Base-by-base conservation (phyloP, 2,329 filamentous ascomycete genomes). In the Fusarium guadeloupense region DNA sequence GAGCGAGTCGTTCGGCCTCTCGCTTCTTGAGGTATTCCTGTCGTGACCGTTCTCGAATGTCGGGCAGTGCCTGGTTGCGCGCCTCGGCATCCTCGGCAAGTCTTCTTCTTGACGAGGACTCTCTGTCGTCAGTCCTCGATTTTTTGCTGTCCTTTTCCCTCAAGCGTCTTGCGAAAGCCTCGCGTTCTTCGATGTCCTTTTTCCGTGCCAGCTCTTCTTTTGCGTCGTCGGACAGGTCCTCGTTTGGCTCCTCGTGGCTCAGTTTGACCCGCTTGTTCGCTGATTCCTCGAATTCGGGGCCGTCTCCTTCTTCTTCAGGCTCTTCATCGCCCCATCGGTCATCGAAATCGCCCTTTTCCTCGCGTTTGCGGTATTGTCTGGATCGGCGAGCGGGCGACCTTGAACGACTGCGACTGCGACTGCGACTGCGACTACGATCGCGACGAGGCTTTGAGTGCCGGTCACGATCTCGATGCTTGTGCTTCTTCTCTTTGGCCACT, bases 1-100 rank as follows among this genome's bases (percentile, higher is more conserved):
- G 78, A 0, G 91, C 91, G 14, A 99, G 78, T 57, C 92, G 87
- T 75, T 98, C 92, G 0, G 89, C 82, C 73, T 97, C 93, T 62
- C 95, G 85, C 80, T 99, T 98, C 76, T 93, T 92, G 25, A 99
- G 82, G 72, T 99, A 99, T 65, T 95, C 89, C 72, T 97, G 93
- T 58, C 95, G 86, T 4, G 93, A 96, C 26, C 92, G 86, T 70
- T 95, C 82, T 35, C 95, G 85, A 16, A 97, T 77, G 59, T 96
- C 93, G 4, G 89, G 87, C 73, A 97, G 83, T n/a, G 90, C 90
- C 9, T 88, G 87, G 59, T 82, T 83, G 53, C 89, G 83, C 7
- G 89, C 85, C 31, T 84, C 83, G 5, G 88, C 82, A 72, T 93
- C 88, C 9, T 76, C 74, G 3, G 71, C 75, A 5, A 76, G 64